Conservation (phyloP, 768 basidiomycete genomes). For the Pleurotus salmoneostramineus region DNA sequence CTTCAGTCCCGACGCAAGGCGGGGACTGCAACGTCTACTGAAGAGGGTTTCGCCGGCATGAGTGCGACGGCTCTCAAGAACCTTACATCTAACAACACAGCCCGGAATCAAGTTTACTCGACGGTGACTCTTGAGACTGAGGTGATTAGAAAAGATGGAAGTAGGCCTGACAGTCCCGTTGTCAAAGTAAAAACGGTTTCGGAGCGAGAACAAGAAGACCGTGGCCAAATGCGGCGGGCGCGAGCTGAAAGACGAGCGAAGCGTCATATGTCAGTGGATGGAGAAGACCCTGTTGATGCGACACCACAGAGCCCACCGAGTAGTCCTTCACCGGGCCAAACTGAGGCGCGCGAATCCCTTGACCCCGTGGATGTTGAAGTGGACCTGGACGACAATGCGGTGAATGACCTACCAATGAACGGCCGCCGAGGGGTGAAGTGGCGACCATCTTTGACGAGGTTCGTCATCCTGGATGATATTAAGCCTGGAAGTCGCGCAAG, state of each 20-base stretch:
- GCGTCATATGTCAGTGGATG: slow-evolving; percentile 30
- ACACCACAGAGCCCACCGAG: background rate
- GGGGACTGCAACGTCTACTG: slow-evolving; percentile 18
- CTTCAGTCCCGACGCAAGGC: slow-evolving; percentile 41
- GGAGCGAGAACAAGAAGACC: slow-evolving; percentile 68
- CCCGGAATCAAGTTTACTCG: slow-evolving; percentile 64
- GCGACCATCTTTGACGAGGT: slow-evolving; percentile 65
- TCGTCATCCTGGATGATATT: slow-evolving; percentile 60
- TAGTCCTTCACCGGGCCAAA: slow-evolving; percentile 15
- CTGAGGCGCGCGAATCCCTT: slow-evolving; percentile 16
- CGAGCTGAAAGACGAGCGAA: slow-evolving; percentile 60
- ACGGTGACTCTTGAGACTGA: slow-evolving; percentile 63
- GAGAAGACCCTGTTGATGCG: slow-evolving; percentile 23
- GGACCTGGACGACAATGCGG: slow-evolving; percentile 14
- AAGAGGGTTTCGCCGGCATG: slow-evolving; percentile 59
- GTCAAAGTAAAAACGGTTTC: slow-evolving; percentile 66
- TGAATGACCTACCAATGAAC: slow-evolving; percentile 15
- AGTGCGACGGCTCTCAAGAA: slow-evolving; percentile 64
- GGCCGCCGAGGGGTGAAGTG: slow-evolving; percentile 66
- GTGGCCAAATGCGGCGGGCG: slow-evolving; percentile 45
- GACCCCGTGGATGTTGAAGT: slow-evolving; percentile 19
- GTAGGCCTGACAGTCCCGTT: slow-evolving; percentile 74
- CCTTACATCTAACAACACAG: slow-evolving; percentile 70
- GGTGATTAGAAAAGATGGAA: slow-evolving; percentile 65
- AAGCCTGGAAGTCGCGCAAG: slow-evolving; percentile 44